Percentiles rank a stretch among this genome's conserved stretches.
These are phyloP conservation scores for Oxyria digyna DNA, from an alignment of 148 eudicot species.

Conservation along the genomic window DNA sequence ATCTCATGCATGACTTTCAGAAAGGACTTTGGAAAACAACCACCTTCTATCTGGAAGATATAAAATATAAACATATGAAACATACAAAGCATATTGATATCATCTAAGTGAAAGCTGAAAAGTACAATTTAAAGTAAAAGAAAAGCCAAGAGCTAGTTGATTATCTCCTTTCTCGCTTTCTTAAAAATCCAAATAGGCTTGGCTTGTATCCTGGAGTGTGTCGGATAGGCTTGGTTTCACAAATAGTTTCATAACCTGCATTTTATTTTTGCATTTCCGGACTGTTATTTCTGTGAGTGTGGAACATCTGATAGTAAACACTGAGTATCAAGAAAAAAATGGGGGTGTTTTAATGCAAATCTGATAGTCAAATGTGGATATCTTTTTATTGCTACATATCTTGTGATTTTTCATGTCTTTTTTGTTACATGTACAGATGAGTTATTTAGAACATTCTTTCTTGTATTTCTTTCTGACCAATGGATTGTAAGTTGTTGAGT, in stretches of 20 bases:
- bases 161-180: background rate
- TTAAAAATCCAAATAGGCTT: background rate
- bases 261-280: background rate
- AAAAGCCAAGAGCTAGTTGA: background rate
- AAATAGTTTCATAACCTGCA: background rate
- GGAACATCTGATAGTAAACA: background rate
- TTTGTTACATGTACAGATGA: background rate
- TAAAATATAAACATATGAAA: background rate
- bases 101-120: background rate
- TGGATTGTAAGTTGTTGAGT: background rate
- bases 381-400: background rate
- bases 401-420: background rate
- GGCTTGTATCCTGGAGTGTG: background rate
- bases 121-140: background rate
- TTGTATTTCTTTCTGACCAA: background rate
- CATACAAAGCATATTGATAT: background rate
- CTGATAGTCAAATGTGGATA: background rate
- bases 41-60: background rate
- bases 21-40: background rate
- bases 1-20: background rate
- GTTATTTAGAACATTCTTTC: background rate
- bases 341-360: background rate
- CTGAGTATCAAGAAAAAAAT: background rate
- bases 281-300: background rate
- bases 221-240: background rate